Evolutionary conservation across 805 yeast genomes (phyloP), one percentile per base, ranked within the genome.

Genomic region (Limtongia smithiae): DNA sequence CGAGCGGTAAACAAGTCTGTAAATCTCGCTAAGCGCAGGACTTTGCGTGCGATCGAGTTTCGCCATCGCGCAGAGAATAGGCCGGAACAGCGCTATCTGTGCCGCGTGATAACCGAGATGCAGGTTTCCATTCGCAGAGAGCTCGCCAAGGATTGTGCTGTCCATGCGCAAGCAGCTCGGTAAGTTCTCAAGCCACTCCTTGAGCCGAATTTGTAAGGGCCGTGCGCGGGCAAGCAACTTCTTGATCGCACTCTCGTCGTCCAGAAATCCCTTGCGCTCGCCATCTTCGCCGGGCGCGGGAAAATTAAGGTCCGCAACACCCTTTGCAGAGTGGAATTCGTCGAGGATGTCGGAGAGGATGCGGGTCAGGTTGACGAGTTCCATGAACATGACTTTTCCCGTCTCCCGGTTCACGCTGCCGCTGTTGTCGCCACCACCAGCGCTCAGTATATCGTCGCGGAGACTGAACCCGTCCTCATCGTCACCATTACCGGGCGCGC

Each of bases 121-220:
- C 14, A 61, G 44, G 37, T 59, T 59, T 15, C 63, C 61, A 22
- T 51, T 55, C 1, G 60, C 56, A 15, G 60, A 59, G 7, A 59
- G 48, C 32, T 61, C 61, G 14, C 64, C 62, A 11, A 41, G 49
- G 20, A 57, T 59, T 21, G 44, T 49, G 27, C 51, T 47, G 31
- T 51, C 61, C 57, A 59, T 60, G 9, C 58, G 45, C 35, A 63
- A 50, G 12, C 58, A 48, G 15, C 55, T 59, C 1, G 73, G 73
- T 21, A 70, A 62, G 2, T 58, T 48, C 31, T 58, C 61, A 25
- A 63, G 62, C 71, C 74, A 70, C 24, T 62, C 60, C 30, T 66
- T 60, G 22, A 70, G 62, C 39, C 65, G 46, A 21, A 67, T 56
- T 36, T 60, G 62, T 17, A 60, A 41, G 2, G 51, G 51, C 38